phyloP scores from a whole-genome alignment of 2,329 filamentous ascomycete genomes.

The Dactylellina drechsleri region DNA sequence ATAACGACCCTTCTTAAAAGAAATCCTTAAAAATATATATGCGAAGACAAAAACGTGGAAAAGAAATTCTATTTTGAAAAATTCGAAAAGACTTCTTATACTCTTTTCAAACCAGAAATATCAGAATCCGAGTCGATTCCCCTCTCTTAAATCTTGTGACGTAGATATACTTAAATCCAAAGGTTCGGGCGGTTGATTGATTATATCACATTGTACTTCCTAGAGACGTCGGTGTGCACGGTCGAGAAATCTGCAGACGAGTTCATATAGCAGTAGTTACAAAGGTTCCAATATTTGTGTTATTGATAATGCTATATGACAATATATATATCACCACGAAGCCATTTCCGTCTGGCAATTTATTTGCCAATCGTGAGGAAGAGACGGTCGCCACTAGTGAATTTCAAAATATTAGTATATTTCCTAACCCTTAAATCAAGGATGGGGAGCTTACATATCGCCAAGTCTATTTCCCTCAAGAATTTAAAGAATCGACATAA shows the following conservation, averaged over 20 bases:
- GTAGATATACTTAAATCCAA: too few species aligned
- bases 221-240: too few species aligned
- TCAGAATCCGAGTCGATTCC: too few species aligned
- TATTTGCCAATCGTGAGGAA: constrained; percentile 52
- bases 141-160: too few species aligned
- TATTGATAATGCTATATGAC: too few species aligned
- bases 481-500: too few species aligned
- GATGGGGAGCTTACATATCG: constrained; percentile 41
- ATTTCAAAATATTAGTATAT: constrained; percentile 7
- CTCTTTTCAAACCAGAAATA: constrained; percentile 12
- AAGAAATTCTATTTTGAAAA: constrained; percentile 39
- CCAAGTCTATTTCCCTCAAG: constrained; percentile 28
- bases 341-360: background rate
- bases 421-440: background rate
- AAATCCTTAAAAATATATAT: constrained; percentile 34
- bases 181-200: too few species aligned
- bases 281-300: background rate
- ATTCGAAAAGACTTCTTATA: constrained; percentile 41
- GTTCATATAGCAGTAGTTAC: too few species aligned
- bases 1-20: constrained; percentile 47
- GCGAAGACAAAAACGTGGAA: constrained; percentile 52
- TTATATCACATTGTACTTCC: too few species aligned
- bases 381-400: constrained; percentile 45
- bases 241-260: too few species aligned
- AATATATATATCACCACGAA: too few species aligned